Base-by-base conservation (phyloP, 2,329 filamentous ascomycete genomes). In the Diatrype stigma region DNA sequence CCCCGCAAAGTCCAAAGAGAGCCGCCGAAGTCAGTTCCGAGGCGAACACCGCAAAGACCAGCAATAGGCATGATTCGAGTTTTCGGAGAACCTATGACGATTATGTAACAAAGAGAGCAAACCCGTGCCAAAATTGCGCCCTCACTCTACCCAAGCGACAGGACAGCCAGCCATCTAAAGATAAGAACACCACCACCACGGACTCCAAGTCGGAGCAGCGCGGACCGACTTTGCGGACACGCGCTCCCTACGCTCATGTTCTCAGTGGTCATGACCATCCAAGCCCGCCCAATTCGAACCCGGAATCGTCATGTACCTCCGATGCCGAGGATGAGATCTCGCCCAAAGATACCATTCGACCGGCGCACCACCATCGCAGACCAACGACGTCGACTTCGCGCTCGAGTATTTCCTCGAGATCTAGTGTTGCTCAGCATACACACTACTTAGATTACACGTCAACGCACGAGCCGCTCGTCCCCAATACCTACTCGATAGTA, bases 371-470 rank as follows among this genome's bases (percentile, higher is more conserved):
- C 42, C 67, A 66, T 12, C 71, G 75, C 44, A 73, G 72, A 28
- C 70, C 70, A 14, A 73, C 73, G 2, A 71, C 73, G 2, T 78
- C 77, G 0, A 65, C 72, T 2, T 81, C 79, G 1, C 74, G 75
- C 44, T 82, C 79, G 3, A 82, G 77, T 63, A 70, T 70, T 21
- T 80, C 77, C 45, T 81, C 78, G 5, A 68, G 70, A n/a, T 72
- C 73, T 14, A 71, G 71, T 53, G 61, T 72, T 30, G 68, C 73
- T 30, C 75, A 76, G 40, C 84, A 87, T 59, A 79, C 79, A 5
- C 84, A 87, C 62, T 86, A 80, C 58, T 71, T 87, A 46, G 81
- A 86, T 62, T 87, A 86, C 63, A 86, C 83, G 4, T 87, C 84
- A 1, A 85, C 82, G 4, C 83, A 86, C 63, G 84, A 86, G 54